Evolutionary conservation across 1,284 basidiomycete genomes (phyloP).

Genomic region (Boletus hoseneyae): DNA sequence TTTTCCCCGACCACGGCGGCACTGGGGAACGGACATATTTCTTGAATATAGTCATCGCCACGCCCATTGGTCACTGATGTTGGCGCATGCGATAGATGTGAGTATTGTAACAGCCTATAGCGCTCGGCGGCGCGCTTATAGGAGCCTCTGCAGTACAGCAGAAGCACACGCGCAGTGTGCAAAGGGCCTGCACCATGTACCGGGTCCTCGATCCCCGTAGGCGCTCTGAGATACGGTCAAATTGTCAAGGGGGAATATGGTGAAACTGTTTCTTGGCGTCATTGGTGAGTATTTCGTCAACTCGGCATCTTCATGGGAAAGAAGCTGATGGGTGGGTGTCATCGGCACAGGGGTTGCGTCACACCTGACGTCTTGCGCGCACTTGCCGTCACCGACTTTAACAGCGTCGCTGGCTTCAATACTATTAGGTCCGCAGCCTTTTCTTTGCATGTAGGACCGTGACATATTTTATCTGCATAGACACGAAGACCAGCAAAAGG

Average conservation of each 20-base stretch:
- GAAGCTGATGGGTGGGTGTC: slow-evolving; percentile 12
- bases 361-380: slow-evolving; percentile 52
- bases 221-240: slow-evolving; percentile 61
- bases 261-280: slow-evolving; percentile 67
- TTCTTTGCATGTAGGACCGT: background rate
- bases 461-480: slow-evolving; percentile 30
- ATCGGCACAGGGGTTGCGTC: slow-evolving; percentile 60
- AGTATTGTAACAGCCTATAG: slow-evolving; percentile 6
- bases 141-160: slow-evolving; percentile 55
- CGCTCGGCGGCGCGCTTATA: slow-evolving; percentile 4
- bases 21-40: background rate
- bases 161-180: slow-evolving; percentile 63
- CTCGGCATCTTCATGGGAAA: slow-evolving; percentile 13
- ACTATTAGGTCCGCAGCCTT: slow-evolving; percentile 43
- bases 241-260: slow-evolving; percentile 45
- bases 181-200: slow-evolving; percentile 60
- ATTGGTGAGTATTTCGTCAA: slow-evolving; percentile 50
- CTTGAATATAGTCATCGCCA: background rate
- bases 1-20: background rate
- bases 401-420: slow-evolving; percentile 48
- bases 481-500: slow-evolving; percentile 55
- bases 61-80: slow-evolving; percentile 14
- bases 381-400: slow-evolving; percentile 44
- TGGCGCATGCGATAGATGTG: slow-evolving; percentile 44
- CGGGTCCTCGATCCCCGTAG: slow-evolving; percentile 49